Base-by-base conservation (phyloP, 2,329 filamentous ascomycete genomes). In the Fusarium haematococcum region DNA sequence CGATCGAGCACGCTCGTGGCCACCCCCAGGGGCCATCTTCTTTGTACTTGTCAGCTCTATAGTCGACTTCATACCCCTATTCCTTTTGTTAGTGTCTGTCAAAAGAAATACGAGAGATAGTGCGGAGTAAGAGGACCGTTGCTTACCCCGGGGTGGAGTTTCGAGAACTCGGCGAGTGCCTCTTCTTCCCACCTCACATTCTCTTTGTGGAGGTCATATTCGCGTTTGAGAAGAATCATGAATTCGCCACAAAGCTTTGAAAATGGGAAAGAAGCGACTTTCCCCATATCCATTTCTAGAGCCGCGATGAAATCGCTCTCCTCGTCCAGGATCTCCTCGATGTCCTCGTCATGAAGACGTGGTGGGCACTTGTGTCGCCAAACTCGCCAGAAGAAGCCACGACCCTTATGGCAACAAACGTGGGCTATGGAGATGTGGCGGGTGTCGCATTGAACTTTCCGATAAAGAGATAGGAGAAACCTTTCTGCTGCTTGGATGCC, bases 321-420 rank as follows among this genome's bases (percentile, higher is more conserved):
- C 6, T 45, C 41, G 5, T 45, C 41, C 20, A 45, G 13, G 7
- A 45, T 48, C 25, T 48, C 43, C 3, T 27, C 23, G 25, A 48
- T 11, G 5, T 48, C 43, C 1, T 27, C 43, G 5, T 16, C 1
- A 1, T 48, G 23, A 48, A 27, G 23, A 6, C 1, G 43, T 4
- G 13, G 14, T 14, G 18, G 16, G 18, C 6, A 1, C 27, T 8
- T 8, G 6, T 8, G 8, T n/a, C 0, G 1, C 18, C 18, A 6
- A 25, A 0, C 0, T 9, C 5, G 4, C 2, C 20, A 0, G 2
- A 2, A 3, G 23, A 48, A 18, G 20, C 23, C 8, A 1, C 0
- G 0, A 2, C 43, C 43, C 14, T 23, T 10, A 18, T 48, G 43
- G 0, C 43, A 48, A 10, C 43, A 48, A 10, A 48, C 43, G 2